Evolutionary conservation across 345 rosid species (phyloP), one percentile per base, ranked within the genome.

Genomic region (Syzygium jambos): DNA sequence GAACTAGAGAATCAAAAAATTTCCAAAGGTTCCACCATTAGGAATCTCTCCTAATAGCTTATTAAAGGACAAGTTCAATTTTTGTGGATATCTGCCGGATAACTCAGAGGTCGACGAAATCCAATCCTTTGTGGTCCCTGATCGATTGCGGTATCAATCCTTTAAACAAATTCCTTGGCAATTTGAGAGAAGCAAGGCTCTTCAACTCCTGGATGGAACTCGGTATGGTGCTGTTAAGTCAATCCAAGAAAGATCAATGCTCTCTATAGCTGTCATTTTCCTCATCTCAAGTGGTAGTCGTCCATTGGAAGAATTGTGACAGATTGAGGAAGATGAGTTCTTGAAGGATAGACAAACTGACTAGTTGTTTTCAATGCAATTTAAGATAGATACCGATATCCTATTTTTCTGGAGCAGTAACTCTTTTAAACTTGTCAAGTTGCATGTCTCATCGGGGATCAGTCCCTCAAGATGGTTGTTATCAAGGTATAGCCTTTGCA

Each of bases 91-190:
- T 38, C 4, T 38, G 41, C 41, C 41, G 4, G 82, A 65, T 7
- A 89, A 27, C 8, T 52, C 43, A 43, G 85, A 87, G 55, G 51
- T 88, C 59, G 38, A 91, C 38, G 29, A 13, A 12, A 15, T 38
- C 52, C 53, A 85, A 29, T 13, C 88, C 55, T 41, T 11, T 87
- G 61, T 85, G 17, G 29, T 51, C 11, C 17, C 89, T 73, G 52
- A 87, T 23, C 25, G 85, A 85, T 9, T 56, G 19, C 3, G 89
- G 90, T 73, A 90, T 87, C 2, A 43, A 23, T 11, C 90, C 89
- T 27, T 84, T 41, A 5, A 90, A 85, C 8, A 10, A 29, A 30
- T 90, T 90, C n/a, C 29, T 27, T 25, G 46, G 29, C 22, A 90
- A 65, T 56, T 85, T 63, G 9, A 88, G 90, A 41, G 21, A 4